Conservation (phyloP, 1,284 basidiomycete genomes). For the Ganoderma leucocontextum region DNA sequence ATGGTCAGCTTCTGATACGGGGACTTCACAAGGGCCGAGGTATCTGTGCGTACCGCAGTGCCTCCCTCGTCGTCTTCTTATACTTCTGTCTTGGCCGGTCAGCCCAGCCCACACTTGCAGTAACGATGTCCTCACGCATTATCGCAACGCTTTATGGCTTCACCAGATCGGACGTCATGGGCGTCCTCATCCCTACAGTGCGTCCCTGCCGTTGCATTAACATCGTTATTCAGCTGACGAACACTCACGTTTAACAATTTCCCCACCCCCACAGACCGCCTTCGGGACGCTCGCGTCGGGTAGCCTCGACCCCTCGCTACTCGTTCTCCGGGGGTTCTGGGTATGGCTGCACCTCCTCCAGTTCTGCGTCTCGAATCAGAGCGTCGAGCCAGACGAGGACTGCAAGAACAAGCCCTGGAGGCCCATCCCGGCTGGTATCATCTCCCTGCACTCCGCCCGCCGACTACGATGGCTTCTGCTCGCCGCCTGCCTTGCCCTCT, state of each 20-base stretch:
- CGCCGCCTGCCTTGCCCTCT: conserved; percentile 43
- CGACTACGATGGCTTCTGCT: conserved; percentile 49
- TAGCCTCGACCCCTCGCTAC: background rate
- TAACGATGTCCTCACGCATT: background rate
- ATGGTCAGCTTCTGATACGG: background rate
- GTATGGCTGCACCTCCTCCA: conserved; percentile 53
- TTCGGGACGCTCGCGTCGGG: conserved; percentile 3
- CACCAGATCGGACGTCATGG: conserved; percentile 51
- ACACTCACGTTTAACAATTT: background rate
- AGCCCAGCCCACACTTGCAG: background rate
- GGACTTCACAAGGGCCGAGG: too few relatives aligned
- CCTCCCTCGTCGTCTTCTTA: background rate
- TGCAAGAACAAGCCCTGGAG: conserved; percentile 52
- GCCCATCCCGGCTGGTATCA: conserved; percentile 52
- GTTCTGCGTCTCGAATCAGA: conserved; percentile 54
- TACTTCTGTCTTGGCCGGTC: background rate
- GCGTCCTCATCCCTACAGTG: conserved; percentile 50
- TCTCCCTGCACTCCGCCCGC: conserved; percentile 44
- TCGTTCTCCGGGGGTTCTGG: conserved; percentile 42
- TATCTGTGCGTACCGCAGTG: background rate
- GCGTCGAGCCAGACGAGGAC: conserved; percentile 50
- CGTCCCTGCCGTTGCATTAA: background rate
- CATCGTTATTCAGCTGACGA: background rate
- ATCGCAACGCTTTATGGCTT: conserved; percentile 45
- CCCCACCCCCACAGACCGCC: background rate